Base-by-base conservation (phyloP, 768 basidiomycete genomes). In the Mycena crocata region DNA sequence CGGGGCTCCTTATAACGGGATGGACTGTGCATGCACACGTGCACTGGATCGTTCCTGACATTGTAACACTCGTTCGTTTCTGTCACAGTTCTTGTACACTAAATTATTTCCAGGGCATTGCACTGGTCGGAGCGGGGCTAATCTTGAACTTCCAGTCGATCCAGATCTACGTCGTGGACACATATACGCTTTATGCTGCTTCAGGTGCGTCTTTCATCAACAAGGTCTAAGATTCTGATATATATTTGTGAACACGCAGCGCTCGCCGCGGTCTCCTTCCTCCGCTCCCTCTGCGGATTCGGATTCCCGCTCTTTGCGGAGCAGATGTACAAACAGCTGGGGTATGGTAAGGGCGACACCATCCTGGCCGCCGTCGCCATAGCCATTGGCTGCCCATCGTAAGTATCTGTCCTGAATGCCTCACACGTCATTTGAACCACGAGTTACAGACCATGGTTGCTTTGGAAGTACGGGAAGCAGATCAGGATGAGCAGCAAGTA, bases 241-340 rank as follows among this genome's bases (percentile, higher is more conserved):
- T 35, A 73, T n/a, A 50, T 15, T 30, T 24, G n/a, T n/a, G n/a
- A n/a, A n/a, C 57, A 31, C 28, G 34, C 26, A 48, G 54, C 87
- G 90, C 91, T 3, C 77, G 91, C 91, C 0, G 90, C 91, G 0
- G 86, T 87, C 23, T 79, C 89, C 0, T 90, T 77, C 73, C 74
- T 93, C 17, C 87, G 93, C 28, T 87, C 89, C 0, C 59, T 92
- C 0, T 86, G 87, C 1, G 93, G 93, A 0, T 93, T 92, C 57
- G 88, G 84, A 1, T 93, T 94, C 73, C 93, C 93, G 2, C 78
- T 94, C n/a, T 94, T 94, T 69, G 90, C 89, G 4, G 88, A 90
- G 23, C 80, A 84, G 39, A 90, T 93, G 87, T 93, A 86, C 76
- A 75, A 80, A 1, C 78, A 80, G 17, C 79, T 93, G 0, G 93